Evolutionary conservation across 805 yeast species (phyloP).

Genomic region (Kregervanrija fluxuum): DNA sequence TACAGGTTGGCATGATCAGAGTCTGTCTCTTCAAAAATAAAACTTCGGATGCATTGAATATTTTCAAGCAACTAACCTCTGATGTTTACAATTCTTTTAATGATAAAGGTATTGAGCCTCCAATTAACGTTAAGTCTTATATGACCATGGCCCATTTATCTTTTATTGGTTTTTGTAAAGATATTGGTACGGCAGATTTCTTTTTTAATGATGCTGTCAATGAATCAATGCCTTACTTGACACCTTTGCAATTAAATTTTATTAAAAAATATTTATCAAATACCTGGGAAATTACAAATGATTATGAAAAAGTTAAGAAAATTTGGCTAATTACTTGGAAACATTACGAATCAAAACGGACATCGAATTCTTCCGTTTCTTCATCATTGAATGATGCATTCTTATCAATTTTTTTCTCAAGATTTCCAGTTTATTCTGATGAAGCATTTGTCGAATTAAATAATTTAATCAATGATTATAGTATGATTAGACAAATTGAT

Average conservation of each 20-base stretch:
- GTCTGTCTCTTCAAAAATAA: constrained; percentile 62
- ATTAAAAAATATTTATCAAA: constrained; percentile 58
- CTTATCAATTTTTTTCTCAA: constrained; percentile 59
- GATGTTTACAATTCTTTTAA: constrained; percentile 34
- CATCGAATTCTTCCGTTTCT: constrained; percentile 60
- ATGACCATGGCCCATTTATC: constrained; percentile 69
- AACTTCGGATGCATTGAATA: constrained; percentile 55
- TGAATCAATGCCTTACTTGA: constrained; percentile 64
- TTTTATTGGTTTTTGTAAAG: constrained; percentile 72
- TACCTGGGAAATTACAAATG: constrained; percentile 48
- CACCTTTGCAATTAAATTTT: constrained; percentile 66
- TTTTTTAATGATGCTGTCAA: constrained; percentile 69
- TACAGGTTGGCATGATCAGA: constrained; percentile 67
- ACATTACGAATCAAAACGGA: constrained; percentile 43
- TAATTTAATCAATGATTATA: constrained; percentile 48
- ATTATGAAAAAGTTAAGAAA: constrained; percentile 49
- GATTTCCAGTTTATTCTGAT: constrained; percentile 41
- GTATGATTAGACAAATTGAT: constrained; percentile 53
- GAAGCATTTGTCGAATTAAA: constrained; percentile 54
- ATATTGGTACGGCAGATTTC: constrained; percentile 60
- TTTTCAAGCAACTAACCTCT: constrained; percentile 53
- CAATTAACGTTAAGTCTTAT: constrained; percentile 38
- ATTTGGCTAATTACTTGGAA: constrained; percentile 58
- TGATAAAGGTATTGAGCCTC: constrained; percentile 25
- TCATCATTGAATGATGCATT: constrained; percentile 65